Conservation (phyloP, 73 alveolate genomes). For the Paramecium tetraurelia region DNA sequence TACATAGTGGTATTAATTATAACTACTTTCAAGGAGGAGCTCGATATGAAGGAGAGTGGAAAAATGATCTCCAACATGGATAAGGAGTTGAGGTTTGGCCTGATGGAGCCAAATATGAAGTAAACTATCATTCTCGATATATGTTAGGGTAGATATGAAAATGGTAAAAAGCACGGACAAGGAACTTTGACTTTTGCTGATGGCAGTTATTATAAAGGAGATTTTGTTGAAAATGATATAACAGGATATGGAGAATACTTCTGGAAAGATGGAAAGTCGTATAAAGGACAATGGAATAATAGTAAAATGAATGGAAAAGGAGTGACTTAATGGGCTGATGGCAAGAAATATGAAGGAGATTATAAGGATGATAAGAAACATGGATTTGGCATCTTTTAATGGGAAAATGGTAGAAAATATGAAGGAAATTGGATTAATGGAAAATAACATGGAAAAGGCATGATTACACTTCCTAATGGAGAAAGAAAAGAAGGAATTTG, state of each 20-base stretch:
- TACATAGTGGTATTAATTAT: slow-evolving; percentile 62
- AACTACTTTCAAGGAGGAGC: slow-evolving; percentile 51
- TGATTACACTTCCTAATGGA: slow-evolving; percentile 10
- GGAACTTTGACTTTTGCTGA: slow-evolving; percentile 68
- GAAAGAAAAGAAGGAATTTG: slow-evolving; percentile 54
- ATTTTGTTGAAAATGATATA: slow-evolving; percentile 52
- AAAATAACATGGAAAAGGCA: slow-evolving; percentile 59
- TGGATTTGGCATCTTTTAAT: slow-evolving; percentile 61
- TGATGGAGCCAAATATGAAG: slow-evolving; percentile 72
- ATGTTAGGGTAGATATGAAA: slow-evolving; percentile 61
- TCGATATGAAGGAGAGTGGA: slow-evolving; percentile 87
- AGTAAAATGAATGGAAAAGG: slow-evolving; percentile 65
- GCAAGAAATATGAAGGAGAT: slow-evolving; percentile 62
- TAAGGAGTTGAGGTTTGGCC: slow-evolving; percentile 77
- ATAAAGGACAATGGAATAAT: slow-evolving; percentile 57
- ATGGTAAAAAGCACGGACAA: slow-evolving; percentile 76
- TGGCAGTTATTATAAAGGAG: slow-evolving; percentile 58
- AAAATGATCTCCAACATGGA: slow-evolving; percentile 80
- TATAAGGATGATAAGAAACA: slow-evolving; percentile 57
- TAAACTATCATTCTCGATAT: background rate
- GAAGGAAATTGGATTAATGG: slow-evolving; percentile 65
- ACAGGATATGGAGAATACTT: slow-evolving; percentile 57
- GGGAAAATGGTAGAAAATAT: slow-evolving; percentile 65
- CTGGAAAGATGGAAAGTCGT: slow-evolving; percentile 54
- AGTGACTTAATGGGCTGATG: slow-evolving; percentile 62